Evolutionary conservation across 805 yeast species (phyloP), one percentile per base, ranked within the genome.

Genomic region (Suhomyces faveliae): DNA sequence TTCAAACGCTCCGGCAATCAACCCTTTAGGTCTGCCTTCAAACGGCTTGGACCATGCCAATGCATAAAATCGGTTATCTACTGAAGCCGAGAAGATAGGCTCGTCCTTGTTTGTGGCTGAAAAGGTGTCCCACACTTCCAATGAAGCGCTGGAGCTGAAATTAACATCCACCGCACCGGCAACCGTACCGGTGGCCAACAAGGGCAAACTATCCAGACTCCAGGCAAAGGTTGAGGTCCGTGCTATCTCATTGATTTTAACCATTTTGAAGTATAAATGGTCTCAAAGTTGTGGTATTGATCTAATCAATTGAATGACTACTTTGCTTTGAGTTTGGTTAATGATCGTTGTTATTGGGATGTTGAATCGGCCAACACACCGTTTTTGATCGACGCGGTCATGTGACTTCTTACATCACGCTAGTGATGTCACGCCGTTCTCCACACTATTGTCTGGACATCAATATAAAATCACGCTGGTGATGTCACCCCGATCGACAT

Each of bases 171-270:
- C 86, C 11, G 97, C 95, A 6, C 98, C 98, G 0, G 98, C 91
- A n/a, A 89, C 87, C 0, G 97, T 87, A 19, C 97, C 99, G 1
- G 96, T 81, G 19, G 90, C 97, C 55, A 94, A 64, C 46, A 80
- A 68, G 13, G 97, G 97, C 51, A 83, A 69, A 37, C 75, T 66
- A 56, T 81, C 87, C 54, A 84, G 80, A 40, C 96, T 88, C 97
- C 98, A 92, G 39, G 98, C 96, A 71, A 94, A 89, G n/a, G 96
- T 84, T 45, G 97, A 91, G 11, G 97, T 88, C 57, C 89, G 79
- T 52, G 81, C 76, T 61, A 89, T 82, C 68, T 91, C 97, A 66
- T 83, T 81, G 56, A 94, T 77, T 70, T 89, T 89, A 58, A 89
- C 92, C 91, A 85, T 84, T 20, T 33, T 17, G 12, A 17, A 6